These are phyloP conservation scores for Cadophora sp. DNA, from an alignment of 2,329 filamentous ascomycete species.

Conservation along the genomic window DNA sequence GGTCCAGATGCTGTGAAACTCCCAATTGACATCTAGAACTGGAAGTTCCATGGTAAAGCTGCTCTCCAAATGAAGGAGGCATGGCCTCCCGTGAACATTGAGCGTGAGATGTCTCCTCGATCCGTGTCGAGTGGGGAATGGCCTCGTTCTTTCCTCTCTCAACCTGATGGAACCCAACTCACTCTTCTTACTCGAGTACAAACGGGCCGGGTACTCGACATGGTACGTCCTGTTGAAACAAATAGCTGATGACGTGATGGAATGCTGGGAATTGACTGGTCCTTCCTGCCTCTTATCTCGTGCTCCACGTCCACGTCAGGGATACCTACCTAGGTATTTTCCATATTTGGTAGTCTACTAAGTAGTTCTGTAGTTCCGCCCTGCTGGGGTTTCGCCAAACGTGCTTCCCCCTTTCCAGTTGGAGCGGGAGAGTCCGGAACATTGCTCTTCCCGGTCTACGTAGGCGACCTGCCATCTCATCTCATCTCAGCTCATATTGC, in stretches of 20 bases:
- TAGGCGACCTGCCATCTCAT: neutral
- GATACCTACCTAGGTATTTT: too few relatives aligned
- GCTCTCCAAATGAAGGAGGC: neutral
- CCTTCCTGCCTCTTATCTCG: neutral
- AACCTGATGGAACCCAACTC: neutral
- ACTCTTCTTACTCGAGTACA: conserved; percentile 18
- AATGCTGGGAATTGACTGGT: conserved; percentile 12
- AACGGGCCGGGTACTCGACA: conserved; percentile 29
- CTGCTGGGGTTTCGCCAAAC: conserved; percentile 14
- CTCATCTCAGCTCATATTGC: neutral
- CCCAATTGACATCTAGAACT: conserved; percentile 2
- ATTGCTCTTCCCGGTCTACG: neutral
- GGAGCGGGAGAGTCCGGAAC: conserved; percentile 15
- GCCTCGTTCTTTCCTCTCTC: conserved; percentile 19
- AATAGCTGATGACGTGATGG: conserved; percentile 20
- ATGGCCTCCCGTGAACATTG: neutral
- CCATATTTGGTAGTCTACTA: conserved; percentile 2
- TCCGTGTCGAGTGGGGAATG: conserved; percentile 1
- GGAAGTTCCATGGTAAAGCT: neutral
- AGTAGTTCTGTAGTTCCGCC: neutral
- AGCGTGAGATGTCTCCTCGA: neutral
- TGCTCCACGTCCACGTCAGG: neutral
- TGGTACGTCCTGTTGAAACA: conserved; percentile 30
- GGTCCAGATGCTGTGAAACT: conserved; percentile 3
- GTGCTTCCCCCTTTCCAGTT: conserved; percentile 26